Percentiles rank a stretch among this genome's conserved stretches.
phyloP scores from a whole-genome alignment of 129 eudicot species.

The Flaveria sonorensis region DNA sequence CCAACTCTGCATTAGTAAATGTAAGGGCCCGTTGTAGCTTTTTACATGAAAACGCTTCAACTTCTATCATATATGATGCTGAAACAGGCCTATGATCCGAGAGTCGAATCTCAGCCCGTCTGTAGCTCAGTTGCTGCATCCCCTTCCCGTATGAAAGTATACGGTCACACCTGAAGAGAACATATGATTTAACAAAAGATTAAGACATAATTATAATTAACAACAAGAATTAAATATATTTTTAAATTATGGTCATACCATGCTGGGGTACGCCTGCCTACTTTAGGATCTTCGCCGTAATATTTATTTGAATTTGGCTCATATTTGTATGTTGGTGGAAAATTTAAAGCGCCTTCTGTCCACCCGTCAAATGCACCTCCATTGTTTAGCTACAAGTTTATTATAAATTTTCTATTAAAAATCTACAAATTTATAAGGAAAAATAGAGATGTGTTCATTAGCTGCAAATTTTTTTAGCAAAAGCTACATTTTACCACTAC shows the following conservation, averaged over 20 bases:
- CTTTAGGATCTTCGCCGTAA: slow-evolving; percentile 65
- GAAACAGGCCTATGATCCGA: slow-evolving; percentile 95
- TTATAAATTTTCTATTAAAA: neutral
- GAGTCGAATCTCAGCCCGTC: slow-evolving; percentile 57
- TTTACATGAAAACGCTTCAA: slow-evolving; percentile 62
- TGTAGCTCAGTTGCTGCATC: slow-evolving; percentile 60
- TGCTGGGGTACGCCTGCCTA: slow-evolving; percentile 85
- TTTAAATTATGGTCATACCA: slow-evolving; percentile 51
- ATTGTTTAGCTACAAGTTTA: slow-evolving; percentile 49
- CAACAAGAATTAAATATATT: neutral
- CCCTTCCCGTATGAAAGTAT: slow-evolving; percentile 80
- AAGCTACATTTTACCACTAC: neutral
- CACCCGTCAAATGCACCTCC: slow-evolving; percentile 88
- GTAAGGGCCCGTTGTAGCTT: slow-evolving; percentile 71
- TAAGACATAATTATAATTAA: neutral
- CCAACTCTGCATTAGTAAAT: slow-evolving; percentile 67
- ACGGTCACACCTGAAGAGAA: slow-evolving; percentile 78
- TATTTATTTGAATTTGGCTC: slow-evolving; percentile 70
- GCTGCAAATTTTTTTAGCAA: neutral
- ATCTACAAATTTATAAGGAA: slow-evolving; percentile 28
- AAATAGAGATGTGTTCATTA: slow-evolving; percentile 8
- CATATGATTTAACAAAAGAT: neutral
- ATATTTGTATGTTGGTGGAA: slow-evolving; percentile 91
- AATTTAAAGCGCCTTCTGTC: slow-evolving; percentile 75
- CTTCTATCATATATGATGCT: slow-evolving; percentile 62